A percentile compares a stretch with the other conserved stretches of the same genome.
These are phyloP conservation scores for Amanita muscaria DNA, from an alignment of 768 basidiomycete species.

Conservation along the genomic window DNA sequence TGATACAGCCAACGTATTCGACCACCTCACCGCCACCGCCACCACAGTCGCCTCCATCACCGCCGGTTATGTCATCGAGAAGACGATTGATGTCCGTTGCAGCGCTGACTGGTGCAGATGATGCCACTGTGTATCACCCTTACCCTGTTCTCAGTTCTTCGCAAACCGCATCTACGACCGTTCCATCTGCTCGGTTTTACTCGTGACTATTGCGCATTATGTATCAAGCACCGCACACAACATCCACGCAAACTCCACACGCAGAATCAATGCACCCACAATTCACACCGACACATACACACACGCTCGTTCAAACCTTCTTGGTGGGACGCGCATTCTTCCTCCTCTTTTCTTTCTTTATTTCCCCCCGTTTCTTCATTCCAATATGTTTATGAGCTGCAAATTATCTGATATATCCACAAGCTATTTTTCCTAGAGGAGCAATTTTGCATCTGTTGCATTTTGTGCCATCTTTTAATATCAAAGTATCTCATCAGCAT, in stretches of 20 bases:
- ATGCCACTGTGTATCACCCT: too few relatives aligned
- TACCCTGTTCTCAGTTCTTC: neutral
- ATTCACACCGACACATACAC: too few relatives aligned
- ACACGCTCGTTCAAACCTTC: too few relatives aligned
- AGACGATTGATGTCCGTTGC: slow-evolving; percentile 6
- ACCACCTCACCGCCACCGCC: neutral
- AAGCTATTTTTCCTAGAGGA: neutral
- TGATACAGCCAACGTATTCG: too few relatives aligned
- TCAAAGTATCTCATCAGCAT: slow-evolving; percentile 2
- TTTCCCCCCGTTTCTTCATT: neutral
- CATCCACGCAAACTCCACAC: too few relatives aligned
- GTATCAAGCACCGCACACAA: too few relatives aligned
- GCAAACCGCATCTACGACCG: neutral
- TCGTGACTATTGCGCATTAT: neutral
- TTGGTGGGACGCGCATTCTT: neutral
- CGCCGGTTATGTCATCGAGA: slow-evolving; percentile 3
- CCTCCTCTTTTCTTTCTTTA: neutral
- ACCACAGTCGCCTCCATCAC: neutral
- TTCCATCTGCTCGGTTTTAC: slow-evolving; percentile 6
- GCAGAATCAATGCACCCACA: too few relatives aligned
- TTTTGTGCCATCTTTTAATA: neutral
- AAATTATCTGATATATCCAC: neutral
- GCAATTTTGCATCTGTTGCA: neutral
- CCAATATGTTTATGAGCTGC: neutral
- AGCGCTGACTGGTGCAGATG: slow-evolving; percentile 6